Conservation (phyloP, 2,329 filamentous ascomycete genomes). For the Neoscytalidium dimidiatum region DNA sequence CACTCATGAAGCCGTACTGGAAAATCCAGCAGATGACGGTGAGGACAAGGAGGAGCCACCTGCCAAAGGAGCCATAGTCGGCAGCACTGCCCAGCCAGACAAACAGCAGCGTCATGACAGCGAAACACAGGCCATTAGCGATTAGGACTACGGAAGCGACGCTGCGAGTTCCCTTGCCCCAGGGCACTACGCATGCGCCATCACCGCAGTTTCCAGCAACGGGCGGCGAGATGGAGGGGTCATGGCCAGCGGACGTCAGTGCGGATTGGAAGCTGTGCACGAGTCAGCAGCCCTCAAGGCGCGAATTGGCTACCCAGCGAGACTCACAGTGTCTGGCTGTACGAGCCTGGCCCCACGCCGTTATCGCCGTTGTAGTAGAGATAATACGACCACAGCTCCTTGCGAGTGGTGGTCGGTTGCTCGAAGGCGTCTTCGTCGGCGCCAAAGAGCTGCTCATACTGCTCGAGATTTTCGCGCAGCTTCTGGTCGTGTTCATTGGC, state of each 20-base stretch:
- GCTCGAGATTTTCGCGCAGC: conserved; percentile 10
- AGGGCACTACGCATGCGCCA: conserved; percentile 21
- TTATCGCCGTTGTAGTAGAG: conserved; percentile 69
- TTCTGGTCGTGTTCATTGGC: neutral
- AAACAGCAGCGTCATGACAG: conserved; percentile 63
- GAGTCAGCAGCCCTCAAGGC: neutral
- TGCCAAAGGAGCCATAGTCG: conserved; percentile 58
- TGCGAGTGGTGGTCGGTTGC: conserved; percentile 52
- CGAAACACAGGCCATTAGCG: conserved; percentile 68
- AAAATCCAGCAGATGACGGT: conserved; percentile 63
- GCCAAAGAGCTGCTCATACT: conserved; percentile 17
- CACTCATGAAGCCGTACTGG: conserved; percentile 68
- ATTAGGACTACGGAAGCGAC: conserved; percentile 67
- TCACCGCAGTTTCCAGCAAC: conserved; percentile 48
- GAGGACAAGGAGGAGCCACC: conserved; percentile 63
- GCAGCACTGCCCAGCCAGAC: conserved; percentile 55
- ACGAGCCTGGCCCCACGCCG: conserved; percentile 41
- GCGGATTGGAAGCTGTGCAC: conserved; percentile 11
- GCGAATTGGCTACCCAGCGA: neutral
- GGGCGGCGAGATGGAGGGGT: conserved; percentile 56
- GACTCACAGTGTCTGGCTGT: conserved; percentile 16
- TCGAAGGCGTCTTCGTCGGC: conserved; percentile 46
- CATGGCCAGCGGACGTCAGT: conserved; percentile 53
- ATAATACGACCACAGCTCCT: conserved; percentile 62
- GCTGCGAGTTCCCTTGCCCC: conserved; percentile 43